Percentiles rank a stretch among this genome's conserved stretches.
phyloP scores from a whole-genome alignment of 352 stramenopile genomes.

The Detonula confervacea region DNA sequence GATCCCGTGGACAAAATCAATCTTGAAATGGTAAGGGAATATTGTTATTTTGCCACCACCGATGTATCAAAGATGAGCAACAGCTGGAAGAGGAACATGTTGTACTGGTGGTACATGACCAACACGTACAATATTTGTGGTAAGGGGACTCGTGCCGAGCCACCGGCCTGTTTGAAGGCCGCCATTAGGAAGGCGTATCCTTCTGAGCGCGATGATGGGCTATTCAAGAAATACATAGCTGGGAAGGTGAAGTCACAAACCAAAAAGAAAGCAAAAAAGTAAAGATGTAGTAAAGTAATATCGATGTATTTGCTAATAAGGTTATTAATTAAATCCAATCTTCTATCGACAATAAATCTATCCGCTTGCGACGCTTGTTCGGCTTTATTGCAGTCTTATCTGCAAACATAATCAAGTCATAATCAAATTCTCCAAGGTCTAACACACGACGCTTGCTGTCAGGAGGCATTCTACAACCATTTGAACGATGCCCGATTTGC shows the following conservation, averaged over 20 bases:
- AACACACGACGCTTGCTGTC: neutral
- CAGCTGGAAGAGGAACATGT: neutral
- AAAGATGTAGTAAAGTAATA: neutral
- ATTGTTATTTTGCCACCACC: constrained; percentile 13
- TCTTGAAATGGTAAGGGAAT: neutral
- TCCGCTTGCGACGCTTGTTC: no score
- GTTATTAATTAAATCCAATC: no score
- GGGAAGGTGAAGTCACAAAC: no score
- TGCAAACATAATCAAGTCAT: neutral
- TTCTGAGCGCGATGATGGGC: neutral
- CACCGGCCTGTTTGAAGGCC: constrained; percentile 6
- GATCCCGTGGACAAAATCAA: neutral
- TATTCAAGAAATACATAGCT: neutral
- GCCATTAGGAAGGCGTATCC: constrained; percentile 9
- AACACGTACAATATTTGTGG: constrained; percentile 21
- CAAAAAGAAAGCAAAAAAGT: neutral
- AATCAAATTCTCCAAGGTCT: neutral
- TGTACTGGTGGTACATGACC: constrained; percentile 31
- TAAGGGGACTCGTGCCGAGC: neutral
- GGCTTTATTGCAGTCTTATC: no score
- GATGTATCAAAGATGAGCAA: neutral
- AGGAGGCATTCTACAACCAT: neutral
- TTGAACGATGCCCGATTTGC: neutral
- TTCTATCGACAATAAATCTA: no score
- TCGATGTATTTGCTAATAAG: no score